These are phyloP conservation scores for Coemansia sp. DNA, from an alignment of 192 early-diverging fungal genomes.

Conservation along the genomic window DNA sequence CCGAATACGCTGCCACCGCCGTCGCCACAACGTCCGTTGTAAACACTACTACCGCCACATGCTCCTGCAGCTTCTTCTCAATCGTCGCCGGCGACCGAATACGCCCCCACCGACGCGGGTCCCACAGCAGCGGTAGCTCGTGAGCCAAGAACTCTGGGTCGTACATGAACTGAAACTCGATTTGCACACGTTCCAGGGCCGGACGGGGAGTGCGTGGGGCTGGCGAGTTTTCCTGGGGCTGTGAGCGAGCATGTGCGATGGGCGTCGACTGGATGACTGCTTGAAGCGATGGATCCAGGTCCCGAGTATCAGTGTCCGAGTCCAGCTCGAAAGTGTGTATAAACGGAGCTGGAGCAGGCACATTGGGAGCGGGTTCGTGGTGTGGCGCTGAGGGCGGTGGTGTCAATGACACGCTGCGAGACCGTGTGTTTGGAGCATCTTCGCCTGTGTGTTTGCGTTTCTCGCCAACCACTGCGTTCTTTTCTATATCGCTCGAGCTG, in stretches of 20 bases:
- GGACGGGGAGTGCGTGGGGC: background rate
- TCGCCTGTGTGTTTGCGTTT: slow-evolving; percentile 8
- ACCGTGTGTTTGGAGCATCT: slow-evolving; percentile 18
- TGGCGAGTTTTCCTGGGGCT: background rate
- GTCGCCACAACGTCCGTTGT: slow-evolving; percentile 21
- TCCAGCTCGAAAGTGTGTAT: slow-evolving; percentile 14
- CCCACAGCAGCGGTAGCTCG: slow-evolving; percentile 34
- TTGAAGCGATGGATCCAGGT: slow-evolving; percentile 55
- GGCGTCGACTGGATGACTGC: slow-evolving; percentile 20
- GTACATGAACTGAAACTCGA: slow-evolving; percentile 37
- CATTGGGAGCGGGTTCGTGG: too few relatives aligned
- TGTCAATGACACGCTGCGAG: slow-evolving; percentile 55
- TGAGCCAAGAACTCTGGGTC: slow-evolving; percentile 25
- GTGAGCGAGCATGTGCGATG: background rate
- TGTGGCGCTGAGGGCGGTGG: slow-evolving; percentile 34
- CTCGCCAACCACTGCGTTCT: background rate
- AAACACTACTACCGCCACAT: slow-evolving; percentile 36
- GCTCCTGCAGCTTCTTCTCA: slow-evolving; percentile 20
- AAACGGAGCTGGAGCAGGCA: too few relatives aligned
- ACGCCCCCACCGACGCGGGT: slow-evolving; percentile 19
- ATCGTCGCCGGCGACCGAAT: slow-evolving; percentile 14
- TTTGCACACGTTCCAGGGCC: slow-evolving; percentile 23
- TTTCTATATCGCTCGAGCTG: background rate
- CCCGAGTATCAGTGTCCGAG: slow-evolving; percentile 11
- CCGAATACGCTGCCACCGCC: slow-evolving; percentile 32